These are phyloP conservation scores for Tieghemostelium lacteum DNA, from an alignment of 78 protist genomes.

Conservation along the genomic window DNA sequence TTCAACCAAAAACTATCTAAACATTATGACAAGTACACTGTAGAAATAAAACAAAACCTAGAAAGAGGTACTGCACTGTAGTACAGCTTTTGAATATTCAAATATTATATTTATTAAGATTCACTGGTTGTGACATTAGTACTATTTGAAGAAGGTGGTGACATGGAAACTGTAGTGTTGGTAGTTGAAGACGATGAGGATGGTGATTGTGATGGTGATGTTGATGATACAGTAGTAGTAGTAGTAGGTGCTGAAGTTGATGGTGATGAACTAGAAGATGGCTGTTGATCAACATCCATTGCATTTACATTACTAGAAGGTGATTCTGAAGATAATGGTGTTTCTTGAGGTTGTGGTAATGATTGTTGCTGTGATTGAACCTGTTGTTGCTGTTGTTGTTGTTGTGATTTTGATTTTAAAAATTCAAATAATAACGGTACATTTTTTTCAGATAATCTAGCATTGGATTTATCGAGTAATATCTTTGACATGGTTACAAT, in stretches of 20 bases:
- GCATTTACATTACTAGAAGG: not conserved
- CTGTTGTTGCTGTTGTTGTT: slow-evolving; percentile 1
- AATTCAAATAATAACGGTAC: slow-evolving; percentile 20
- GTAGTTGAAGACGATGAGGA: not conserved
- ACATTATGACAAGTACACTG: slow-evolving; percentile 86
- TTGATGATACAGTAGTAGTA: too few relatives aligned
- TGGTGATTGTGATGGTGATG: not conserved
- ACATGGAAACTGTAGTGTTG: too few relatives aligned
- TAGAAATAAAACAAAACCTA: slow-evolving; percentile 87
- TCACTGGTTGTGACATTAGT: not conserved
- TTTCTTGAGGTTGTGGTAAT: not conserved
- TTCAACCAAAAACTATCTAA: slow-evolving; percentile 82
- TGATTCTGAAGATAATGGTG: not conserved
- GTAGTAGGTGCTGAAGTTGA: not conserved
- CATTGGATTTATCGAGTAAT: slow-evolving; percentile 23
- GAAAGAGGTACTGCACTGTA: slow-evolving; percentile 92
- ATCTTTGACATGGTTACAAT: not conserved
- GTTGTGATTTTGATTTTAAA: not conserved
- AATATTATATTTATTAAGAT: too few relatives aligned
- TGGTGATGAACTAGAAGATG: not conserved
- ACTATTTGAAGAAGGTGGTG: too few relatives aligned
- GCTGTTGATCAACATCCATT: not conserved
- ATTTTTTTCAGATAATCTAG: slow-evolving; percentile 11
- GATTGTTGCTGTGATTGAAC: not conserved
- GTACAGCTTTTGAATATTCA: not conserved